Conservation (phyloP, 2,329 filamentous ascomycete genomes). For the Penicillium paneum region DNA sequence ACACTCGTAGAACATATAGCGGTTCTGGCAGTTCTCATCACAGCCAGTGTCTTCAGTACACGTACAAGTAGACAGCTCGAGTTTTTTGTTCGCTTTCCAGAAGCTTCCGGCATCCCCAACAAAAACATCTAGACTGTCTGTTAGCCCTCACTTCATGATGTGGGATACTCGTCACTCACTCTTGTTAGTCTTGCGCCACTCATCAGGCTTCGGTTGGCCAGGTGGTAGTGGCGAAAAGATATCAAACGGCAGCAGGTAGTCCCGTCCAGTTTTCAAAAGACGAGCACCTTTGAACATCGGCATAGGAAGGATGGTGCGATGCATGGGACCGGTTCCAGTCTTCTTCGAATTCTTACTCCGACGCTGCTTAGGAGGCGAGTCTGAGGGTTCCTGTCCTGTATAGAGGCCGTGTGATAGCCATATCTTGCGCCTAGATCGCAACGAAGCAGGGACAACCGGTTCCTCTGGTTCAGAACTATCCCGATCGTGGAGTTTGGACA, state of each 20-base stretch:
- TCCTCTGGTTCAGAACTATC: conserved; percentile 22
- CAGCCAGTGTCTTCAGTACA: conserved; percentile 77
- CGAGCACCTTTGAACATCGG: conserved; percentile 76
- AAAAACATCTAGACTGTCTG: conserved; percentile 68
- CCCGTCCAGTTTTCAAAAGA: conserved; percentile 66
- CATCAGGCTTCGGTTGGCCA: conserved; percentile 85
- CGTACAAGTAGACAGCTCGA: conserved; percentile 73
- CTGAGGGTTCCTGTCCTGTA: conserved; percentile 67
- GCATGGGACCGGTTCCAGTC: conserved; percentile 27
- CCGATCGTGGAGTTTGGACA: conserved; percentile 24
- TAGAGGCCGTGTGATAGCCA: conserved; percentile 84
- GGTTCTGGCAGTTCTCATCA: conserved; percentile 85
- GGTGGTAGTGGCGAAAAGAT: conserved; percentile 82
- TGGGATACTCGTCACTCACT: conserved; percentile 58
- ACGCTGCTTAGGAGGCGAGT: conserved; percentile 49
- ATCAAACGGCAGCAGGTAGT: conserved; percentile 88
- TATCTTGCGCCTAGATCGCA: conserved; percentile 57
- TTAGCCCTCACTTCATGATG: conserved; percentile 28
- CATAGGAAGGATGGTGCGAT: conserved; percentile 58
- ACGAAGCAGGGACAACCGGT: conserved; percentile 17
- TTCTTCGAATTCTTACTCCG: conserved; percentile 43
- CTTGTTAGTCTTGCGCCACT: conserved; percentile 88
- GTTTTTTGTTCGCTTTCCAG: conserved; percentile 75
- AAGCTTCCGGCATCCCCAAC: conserved; percentile 75
- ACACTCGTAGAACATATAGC: conserved; percentile 97